Evolutionary conservation across 257 asterid genomes (phyloP), one percentile per base, ranked within the genome.

Genomic region (Solanum clarkiae): DNA sequence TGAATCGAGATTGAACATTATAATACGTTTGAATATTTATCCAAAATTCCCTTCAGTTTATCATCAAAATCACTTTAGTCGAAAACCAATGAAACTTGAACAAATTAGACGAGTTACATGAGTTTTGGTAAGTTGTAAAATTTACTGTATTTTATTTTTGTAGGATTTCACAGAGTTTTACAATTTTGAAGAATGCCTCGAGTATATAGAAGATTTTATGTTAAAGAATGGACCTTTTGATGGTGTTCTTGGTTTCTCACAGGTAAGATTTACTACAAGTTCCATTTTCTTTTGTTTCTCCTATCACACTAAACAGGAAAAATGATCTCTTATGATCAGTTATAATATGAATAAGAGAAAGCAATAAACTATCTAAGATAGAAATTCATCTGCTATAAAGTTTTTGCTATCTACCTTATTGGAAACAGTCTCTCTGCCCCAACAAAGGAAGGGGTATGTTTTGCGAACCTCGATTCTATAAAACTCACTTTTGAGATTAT

Each of bases 181-280:
- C 80, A 88, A 90, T 10, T 88, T 90, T 36, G 88, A 90, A 84
- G 91, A 87, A 87, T 90, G 91, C 47, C 69, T 89, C 0, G 83
- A 84, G 15, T 88, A 81, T 62, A 62, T 88, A 3, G 89, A 89
- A 87, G 90, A 85, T 40, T 57, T 84, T 57, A 88, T 90, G 92
- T 57, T 84, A 44, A 79, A 86, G 36, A 82, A 85, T 60, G 93
- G 93, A 8, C 91, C 91, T 1, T 90, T 90, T 69, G 91, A 90
- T 83, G 91, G 91, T 36, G 18, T 87, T 22, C 85, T 90, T 63
- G 91, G 93, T 36, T 90, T 87, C n/a, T 88, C 91, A 47, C 88
- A 88, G 87, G 91, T 90, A 55, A 13, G 74, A n/a, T 74, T n/a
- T 57, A 36, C 17, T 10, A 55, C n/a, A 1, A 40, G 16, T 69